Evolutionary conservation across 192 early-diverging fungal species (phyloP), one percentile per base, ranked within the genome.

Genomic region (Linnemannia hyalina): DNA sequence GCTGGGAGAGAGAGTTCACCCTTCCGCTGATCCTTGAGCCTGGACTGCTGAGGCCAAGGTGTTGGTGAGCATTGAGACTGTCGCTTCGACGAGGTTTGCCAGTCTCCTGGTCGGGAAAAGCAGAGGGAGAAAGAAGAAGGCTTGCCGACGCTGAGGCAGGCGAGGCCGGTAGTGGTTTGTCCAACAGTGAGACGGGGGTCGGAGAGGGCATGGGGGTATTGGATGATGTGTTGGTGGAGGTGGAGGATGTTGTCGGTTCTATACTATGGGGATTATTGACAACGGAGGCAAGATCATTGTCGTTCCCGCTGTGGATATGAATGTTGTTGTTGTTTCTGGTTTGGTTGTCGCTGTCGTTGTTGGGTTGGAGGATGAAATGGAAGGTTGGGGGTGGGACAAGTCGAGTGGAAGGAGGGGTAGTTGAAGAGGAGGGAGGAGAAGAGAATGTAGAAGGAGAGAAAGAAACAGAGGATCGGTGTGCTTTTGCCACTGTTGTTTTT

Each of bases 141-240:
- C 55, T 36, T n/a, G 75, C 40, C n/a, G 75, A 60, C 23, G 75
- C 22, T 22, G 23, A 16, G 3, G 57, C 7, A 52, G 80, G 73
- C 18, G 65, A 55, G 9, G 52, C 52, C 1, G 80, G 80, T 49
- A 82, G 75, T 52, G 80, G 74, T 36, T 82, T 82, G 42, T 82
- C 52, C n/a, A 71, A 11, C 29, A 63, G 52, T 6, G 44, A 23
- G 73, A 29, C 15, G 60, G 75, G 29, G 29, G 70, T 26, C 10
- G 36, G 40, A 35, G 44, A 36, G 32, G 69, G 26, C 26, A 44
- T 38, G 57, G 71, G 8, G 79, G 20, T 69, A 70, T 77, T 23
- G 32, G 20, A 41, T 6, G n/a, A 40, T 6, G 49, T 4, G 49
- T 60, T 55, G 49, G 18, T 42, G 71, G 47, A 32, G 20, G 41